phyloP scores from a whole-genome alignment of 2,329 filamentous ascomycete species.

The Cladophialophora exuberans region DNA sequence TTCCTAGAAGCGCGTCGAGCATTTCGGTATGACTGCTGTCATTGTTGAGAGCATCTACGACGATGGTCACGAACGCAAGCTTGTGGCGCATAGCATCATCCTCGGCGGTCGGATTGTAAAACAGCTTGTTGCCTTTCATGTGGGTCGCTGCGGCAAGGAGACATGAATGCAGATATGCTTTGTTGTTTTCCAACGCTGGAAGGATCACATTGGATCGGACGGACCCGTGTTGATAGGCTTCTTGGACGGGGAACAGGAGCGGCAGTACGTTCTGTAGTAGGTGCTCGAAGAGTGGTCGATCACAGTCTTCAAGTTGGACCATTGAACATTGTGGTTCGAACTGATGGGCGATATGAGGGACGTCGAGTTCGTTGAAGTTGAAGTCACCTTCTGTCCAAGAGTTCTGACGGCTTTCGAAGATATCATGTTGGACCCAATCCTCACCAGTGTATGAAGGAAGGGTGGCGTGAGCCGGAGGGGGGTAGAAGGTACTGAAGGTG shows the following conservation, averaged over 20 bases:
- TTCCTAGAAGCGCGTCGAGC: slow-evolving; percentile 86
- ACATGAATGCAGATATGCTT: slow-evolving; percentile 92
- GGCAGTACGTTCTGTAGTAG: slow-evolving; percentile 87
- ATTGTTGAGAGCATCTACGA: slow-evolving; percentile 78
- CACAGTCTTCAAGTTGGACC: slow-evolving; percentile 83
- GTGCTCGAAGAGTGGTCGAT: slow-evolving; percentile 84
- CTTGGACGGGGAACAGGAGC: slow-evolving; percentile 87
- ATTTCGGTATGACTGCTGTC: slow-evolving; percentile 86
- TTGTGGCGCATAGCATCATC: slow-evolving; percentile 92
- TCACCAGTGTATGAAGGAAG: slow-evolving; percentile 65
- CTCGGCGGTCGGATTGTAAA: slow-evolving; percentile 53
- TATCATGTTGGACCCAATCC: slow-evolving; percentile 65
- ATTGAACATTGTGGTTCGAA: slow-evolving; percentile 42
- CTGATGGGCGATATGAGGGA: slow-evolving; percentile 70
- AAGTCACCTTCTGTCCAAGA: slow-evolving; percentile 65
- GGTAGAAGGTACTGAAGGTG: slow-evolving; percentile 89
- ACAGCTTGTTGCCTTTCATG: slow-evolving; percentile 70
- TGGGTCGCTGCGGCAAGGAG: slow-evolving; percentile 91
- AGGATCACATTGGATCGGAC: slow-evolving; percentile 81
- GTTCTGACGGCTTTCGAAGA: slow-evolving; percentile 63
- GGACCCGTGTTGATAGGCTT: slow-evolving; percentile 84
- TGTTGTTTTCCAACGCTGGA: slow-evolving; percentile 86
- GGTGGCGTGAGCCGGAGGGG: slow-evolving; percentile 67
- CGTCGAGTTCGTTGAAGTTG: slow-evolving; percentile 83
- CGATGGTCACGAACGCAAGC: slow-evolving; percentile 80